These are phyloP conservation scores for Heliamphora exappendiculata DNA, from an alignment of 148 eudicot species.

Conservation along the genomic window DNA sequence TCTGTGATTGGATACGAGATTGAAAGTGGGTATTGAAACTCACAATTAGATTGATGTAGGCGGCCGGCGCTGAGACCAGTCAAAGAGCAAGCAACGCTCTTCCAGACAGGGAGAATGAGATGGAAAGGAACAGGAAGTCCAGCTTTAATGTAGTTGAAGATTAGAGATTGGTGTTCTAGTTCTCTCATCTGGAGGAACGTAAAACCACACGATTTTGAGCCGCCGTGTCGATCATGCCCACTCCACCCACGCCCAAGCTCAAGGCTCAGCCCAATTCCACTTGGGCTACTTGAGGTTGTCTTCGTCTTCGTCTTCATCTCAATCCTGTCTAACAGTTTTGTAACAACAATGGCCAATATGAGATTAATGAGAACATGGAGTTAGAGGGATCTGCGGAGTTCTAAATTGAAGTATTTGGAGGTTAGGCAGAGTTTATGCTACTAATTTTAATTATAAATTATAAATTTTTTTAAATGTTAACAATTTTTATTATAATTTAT, in stretches of 20 bases:
- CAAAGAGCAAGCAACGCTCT: conserved; percentile 19
- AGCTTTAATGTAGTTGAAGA: conserved; percentile 27
- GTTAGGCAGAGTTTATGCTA: no score
- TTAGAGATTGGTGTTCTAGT: conserved; percentile 20
- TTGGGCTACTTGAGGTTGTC: background rate
- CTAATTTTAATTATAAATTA: no score
- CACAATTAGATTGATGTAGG: no score
- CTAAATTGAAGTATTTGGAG: no score
- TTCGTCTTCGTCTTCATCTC: background rate
- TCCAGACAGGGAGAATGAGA: conserved; percentile 29
- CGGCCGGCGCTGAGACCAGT: no score
- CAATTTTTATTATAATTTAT: no score
- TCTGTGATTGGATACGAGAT: background rate
- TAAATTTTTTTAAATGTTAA: no score
- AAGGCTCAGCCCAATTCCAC: background rate
- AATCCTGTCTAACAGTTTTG: background rate
- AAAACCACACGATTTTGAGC: conserved; percentile 9
- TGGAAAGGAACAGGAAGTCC: conserved; percentile 19
- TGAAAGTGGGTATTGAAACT: background rate
- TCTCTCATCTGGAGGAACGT: conserved; percentile 27
- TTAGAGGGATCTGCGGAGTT: background rate
- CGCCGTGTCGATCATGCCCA: background rate
- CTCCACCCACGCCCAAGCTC: background rate
- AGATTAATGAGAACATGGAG: background rate
- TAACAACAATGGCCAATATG: no score